These are phyloP conservation scores for Nothophaeocryptopus gaeumannii DNA, from an alignment of 2,329 filamentous ascomycete genomes.

Conservation along the genomic window DNA sequence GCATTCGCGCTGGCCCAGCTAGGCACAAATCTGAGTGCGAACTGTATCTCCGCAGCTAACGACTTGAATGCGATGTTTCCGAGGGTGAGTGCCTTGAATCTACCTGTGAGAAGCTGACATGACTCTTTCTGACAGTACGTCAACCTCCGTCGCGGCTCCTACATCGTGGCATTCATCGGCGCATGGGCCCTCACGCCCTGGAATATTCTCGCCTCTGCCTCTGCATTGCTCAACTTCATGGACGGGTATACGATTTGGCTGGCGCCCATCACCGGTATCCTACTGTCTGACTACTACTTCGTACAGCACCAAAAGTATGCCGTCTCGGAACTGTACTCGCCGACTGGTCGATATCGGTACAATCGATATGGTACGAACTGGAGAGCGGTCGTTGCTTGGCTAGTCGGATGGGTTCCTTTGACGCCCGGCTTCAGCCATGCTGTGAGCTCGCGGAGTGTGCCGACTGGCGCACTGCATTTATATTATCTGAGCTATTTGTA, in stretches of 20 bases:
- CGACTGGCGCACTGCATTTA: constrained; percentile 16
- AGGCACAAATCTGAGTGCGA: constrained; percentile 23
- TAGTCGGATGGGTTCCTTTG: constrained; percentile 23
- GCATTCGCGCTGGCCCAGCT: constrained; percentile 15
- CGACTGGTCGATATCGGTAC: constrained; percentile 27
- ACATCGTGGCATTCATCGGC: constrained; percentile 40
- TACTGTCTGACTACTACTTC: constrained; percentile 40
- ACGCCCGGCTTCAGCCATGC: constrained; percentile 25
- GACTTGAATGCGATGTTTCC: constrained; percentile 24
- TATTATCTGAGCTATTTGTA: constrained; percentile 26
- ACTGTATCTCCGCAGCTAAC: constrained; percentile 26
- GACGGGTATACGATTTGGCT: constrained; percentile 44
- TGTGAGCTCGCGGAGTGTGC: constrained; percentile 10
- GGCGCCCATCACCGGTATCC: constrained; percentile 39
- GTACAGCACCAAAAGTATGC: constrained; percentile 21
- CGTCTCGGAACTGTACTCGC: constrained; percentile 28
- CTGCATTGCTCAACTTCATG: constrained; percentile 43
- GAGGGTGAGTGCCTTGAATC: neutral
- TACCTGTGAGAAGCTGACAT: neutral
- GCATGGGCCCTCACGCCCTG: constrained; percentile 40
- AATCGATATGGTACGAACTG: constrained; percentile 25
- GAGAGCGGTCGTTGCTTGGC: constrained; percentile 25
- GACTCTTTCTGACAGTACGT: constrained; percentile 38
- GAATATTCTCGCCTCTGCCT: constrained; percentile 43
- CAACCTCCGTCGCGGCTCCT: constrained; percentile 37